Conservation (phyloP, 345 rosid species). For the Xanthoceras sorbifolium region DNA sequence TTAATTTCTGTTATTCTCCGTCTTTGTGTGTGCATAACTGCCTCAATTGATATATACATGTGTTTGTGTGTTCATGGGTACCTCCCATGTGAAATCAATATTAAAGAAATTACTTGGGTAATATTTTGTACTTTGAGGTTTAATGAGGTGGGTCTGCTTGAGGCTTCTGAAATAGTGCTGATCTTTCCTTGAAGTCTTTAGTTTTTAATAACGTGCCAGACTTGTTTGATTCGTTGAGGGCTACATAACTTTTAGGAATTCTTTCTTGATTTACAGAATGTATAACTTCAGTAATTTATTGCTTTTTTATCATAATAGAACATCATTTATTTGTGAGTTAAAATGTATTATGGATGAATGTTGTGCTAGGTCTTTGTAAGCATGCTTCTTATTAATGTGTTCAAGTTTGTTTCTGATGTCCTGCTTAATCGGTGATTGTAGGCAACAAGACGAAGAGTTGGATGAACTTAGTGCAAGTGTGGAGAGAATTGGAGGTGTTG, state of each 20-base stretch:
- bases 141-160: not conserved
- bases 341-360: not conserved
- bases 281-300: no score
- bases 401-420: not conserved
- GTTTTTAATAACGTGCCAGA: not conserved
- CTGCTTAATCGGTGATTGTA: conserved; percentile 25
- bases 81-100: not conserved
- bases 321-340: not conserved
- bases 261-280: not conserved
- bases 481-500: conserved; percentile 90
- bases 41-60: not conserved
- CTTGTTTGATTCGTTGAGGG: not conserved
- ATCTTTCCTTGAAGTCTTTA: not conserved
- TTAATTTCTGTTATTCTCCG: not conserved
- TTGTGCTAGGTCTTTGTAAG: not conserved
- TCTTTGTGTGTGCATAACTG: conserved; percentile 1
- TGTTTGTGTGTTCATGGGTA: not conserved
- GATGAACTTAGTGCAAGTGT: conserved; percentile 94
- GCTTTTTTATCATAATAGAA: not conserved
- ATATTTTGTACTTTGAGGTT: not conserved
- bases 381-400: not conserved
- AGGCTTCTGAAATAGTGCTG: not conserved
- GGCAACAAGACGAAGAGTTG: conserved; percentile 97
- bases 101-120: not conserved
- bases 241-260: not conserved